Base-by-base conservation (phyloP, 2,329 filamentous ascomycete genomes). In the Fusarium foetens region DNA sequence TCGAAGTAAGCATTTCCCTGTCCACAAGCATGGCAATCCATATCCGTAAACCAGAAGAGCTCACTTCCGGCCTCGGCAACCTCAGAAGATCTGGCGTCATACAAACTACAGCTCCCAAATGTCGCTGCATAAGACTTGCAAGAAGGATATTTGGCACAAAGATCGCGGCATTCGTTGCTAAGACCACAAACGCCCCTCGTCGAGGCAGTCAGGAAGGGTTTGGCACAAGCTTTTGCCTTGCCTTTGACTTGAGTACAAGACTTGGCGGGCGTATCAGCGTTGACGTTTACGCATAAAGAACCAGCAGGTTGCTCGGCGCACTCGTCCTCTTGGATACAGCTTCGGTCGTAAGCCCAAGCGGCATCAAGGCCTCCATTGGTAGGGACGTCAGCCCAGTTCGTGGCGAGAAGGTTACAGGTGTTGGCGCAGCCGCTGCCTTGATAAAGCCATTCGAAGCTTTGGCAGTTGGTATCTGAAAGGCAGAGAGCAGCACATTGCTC, bases 91-190 rank as follows among this genome's bases (percentile, higher is more conserved):
- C 63, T 60, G 3, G 63, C 70, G 3, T 72, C 13, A 14, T 71
- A 75, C 2, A 75, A 31, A 2, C 57, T 71, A n/a, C 72, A 75
- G 25, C 70, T 70, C 0, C 63, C 62, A 42, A 62, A 71, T 2
- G 71, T 69, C 27, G 68, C 60, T 3, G 61, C 66, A 45, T 72
- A 75, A n/a, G 73, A 75, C 48, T 75, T 75, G 39, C 73, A 75
- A 2, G 61, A 71, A 1, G 73, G 66, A 12, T 75, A 63, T 41
- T 70, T 58, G 27, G 73, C 73, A 17, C 73, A 75, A 12, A 75
- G 45, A 23, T 75, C 73, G 17, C 73, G 71, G 3, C 73, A 75
- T 48, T 75, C 58, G 19, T 62, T 72, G 19, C 55, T 63, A 0
- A 62, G 43, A 27, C 63, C 66, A 12, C 73, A 75, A 9, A 25